Base-by-base conservation (phyloP, 805 yeast species). In the Wickerhamiella azyma region DNA sequence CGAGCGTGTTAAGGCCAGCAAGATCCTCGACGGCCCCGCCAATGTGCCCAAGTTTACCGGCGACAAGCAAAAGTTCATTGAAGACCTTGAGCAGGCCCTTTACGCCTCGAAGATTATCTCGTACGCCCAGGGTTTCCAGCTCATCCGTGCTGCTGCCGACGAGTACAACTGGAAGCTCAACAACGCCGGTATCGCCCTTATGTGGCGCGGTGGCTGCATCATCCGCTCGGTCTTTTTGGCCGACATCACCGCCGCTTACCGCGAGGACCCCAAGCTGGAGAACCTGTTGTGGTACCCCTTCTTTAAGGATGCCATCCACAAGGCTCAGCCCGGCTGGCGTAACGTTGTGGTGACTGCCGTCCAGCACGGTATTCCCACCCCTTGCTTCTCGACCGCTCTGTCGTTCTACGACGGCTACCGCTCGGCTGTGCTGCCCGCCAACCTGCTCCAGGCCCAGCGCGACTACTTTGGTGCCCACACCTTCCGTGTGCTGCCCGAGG, bases 201-300 rank as follows among this genome's bases (percentile, higher is more conserved):
- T 89, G 97, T 89, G 98, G 98, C 81, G 98, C 78, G 98, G 98
- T 74, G 98, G 98, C 61, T 89, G 98, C 77, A 89, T 89, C 69
- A 89, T 89, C 72, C 85, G 97, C 77, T 89, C 98, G 49, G 96
- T 89, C 55, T 89, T 89, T 83, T 75, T 89, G 65, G 96, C 80
- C 64, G 96, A 89, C 70, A 89, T 89, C 71, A 89, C 98, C 57
- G 68, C 85, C 66, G 98, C 98, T 57, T 89, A 81, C 82, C 84
- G 92, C 71, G 78, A 81, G 67, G 74, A 81, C 74, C 94, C 95
- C 67, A 81, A 86, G 56, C 74, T 89, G 63, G 96, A 88, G 75
- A 88, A 88, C 81, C 75, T 89, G 72, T 74, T 89, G 66, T 88
- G 89, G 82, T 79, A 88, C 74, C 81, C 85, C 65, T 89, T 89